Evolutionary conservation across 345 rosid genomes (phyloP).

Genomic region (Isatis tinctoria): DNA sequence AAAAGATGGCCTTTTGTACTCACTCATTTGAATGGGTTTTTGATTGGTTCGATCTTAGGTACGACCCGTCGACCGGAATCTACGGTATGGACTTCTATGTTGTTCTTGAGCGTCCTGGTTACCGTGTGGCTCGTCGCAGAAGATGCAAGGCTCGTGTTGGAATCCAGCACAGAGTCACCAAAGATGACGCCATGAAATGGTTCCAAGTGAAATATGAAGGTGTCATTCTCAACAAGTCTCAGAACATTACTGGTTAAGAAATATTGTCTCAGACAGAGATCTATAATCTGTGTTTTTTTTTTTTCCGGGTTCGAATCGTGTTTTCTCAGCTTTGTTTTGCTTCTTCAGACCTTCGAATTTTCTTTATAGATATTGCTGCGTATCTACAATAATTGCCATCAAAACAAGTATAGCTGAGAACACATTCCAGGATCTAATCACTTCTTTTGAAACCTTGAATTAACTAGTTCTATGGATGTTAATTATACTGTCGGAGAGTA

Average conservation of each 20-base stretch:
- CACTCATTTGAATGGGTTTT: background rate
- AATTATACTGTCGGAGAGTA: background rate
- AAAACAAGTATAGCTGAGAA: background rate
- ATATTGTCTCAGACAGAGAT: background rate
- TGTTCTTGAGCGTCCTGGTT: conserved; percentile 58
- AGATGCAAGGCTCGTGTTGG: conserved; percentile 60
- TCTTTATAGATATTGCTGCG: conserved; percentile 7
- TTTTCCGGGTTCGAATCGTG: background rate
- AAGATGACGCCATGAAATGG: conserved; percentile 68
- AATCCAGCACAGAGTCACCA: conserved; percentile 51
- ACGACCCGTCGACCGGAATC: conserved; percentile 56
- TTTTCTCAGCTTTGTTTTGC: conserved; percentile 17
- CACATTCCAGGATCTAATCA: background rate
- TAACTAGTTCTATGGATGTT: background rate
- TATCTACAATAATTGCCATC: background rate
- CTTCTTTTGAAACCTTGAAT: background rate
- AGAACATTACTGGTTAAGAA: conserved; percentile 27
- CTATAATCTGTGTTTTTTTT: background rate
- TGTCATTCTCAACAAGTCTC: conserved; percentile 56
- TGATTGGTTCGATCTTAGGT: conserved; percentile 23
- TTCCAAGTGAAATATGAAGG: conserved; percentile 61
- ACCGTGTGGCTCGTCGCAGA: conserved; percentile 54
- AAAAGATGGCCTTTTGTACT: background rate
- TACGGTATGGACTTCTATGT: conserved; percentile 61
- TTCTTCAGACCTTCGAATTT: background rate